Evolutionary conservation across 768 basidiomycete species (phyloP).

Genomic region (Leccinum truebloodii): DNA sequence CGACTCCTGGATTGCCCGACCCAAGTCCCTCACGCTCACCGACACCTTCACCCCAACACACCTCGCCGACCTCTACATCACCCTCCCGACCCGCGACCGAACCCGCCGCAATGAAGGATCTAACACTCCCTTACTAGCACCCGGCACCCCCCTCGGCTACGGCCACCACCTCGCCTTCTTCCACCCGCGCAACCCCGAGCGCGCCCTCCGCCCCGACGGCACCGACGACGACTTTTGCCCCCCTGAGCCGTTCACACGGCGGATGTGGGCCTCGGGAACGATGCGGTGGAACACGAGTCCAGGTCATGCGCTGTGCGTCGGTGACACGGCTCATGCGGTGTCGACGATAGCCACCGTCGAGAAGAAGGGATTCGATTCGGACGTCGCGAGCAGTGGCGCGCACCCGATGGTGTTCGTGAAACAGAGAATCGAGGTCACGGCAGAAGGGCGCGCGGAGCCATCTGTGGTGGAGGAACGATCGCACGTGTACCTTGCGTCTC

Average conservation of each 20-base stretch:
- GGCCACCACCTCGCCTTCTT: conserved; percentile 80
- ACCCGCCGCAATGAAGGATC: conserved; percentile 35
- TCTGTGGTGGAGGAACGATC: conserved; percentile 63
- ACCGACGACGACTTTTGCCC: conserved; percentile 74
- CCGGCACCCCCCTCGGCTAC: conserved; percentile 46
- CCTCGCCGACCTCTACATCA: conserved; percentile 63
- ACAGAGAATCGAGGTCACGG: conserved; percentile 56
- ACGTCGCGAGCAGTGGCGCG: conserved; percentile 36
- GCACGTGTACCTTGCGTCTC: conserved; percentile 62
- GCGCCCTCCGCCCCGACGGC: conserved; percentile 60
- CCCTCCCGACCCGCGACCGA: conserved; percentile 73
- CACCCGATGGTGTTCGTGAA: conserved; percentile 77
- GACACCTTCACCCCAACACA: conserved; percentile 58
- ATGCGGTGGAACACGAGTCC: conserved; percentile 55
- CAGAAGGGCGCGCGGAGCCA: conserved; percentile 43
- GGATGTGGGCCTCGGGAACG: conserved; percentile 83
- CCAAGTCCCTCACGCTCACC: conserved; percentile 44
- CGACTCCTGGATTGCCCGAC: conserved; percentile 55
- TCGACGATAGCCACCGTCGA: conserved; percentile 51
- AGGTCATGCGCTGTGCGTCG: conserved; percentile 49
- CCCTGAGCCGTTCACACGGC: conserved; percentile 66
- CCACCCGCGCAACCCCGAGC: conserved; percentile 62
- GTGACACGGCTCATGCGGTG: conserved; percentile 49
- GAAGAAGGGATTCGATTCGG: conserved; percentile 59
- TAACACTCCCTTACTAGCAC: conserved; percentile 41